Conservation (phyloP, 1,284 basidiomycete species). For the Trichosporon sp. region DNA sequence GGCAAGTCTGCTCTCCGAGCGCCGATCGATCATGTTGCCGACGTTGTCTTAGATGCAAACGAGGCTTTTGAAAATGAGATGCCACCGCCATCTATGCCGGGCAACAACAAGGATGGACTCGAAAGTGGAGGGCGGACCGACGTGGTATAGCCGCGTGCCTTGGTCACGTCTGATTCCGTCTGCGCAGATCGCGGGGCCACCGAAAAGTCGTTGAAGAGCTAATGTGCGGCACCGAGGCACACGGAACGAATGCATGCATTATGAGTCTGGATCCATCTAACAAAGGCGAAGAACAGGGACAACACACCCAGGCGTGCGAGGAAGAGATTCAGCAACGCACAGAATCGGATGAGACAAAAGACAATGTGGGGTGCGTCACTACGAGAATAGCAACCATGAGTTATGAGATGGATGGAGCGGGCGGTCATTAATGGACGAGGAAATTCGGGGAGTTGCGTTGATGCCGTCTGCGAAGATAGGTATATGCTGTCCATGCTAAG, state of each 20-base stretch:
- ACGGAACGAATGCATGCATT: constrained; percentile 1
- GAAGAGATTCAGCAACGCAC: neutral
- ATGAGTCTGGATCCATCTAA: neutral
- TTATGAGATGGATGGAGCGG: neutral
- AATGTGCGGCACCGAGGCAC: neutral
- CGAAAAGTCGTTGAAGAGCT: neutral
- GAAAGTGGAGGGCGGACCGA: neutral
- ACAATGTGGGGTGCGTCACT: neutral
- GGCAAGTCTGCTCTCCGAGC: neutral
- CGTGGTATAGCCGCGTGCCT: neutral
- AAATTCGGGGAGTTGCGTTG: neutral
- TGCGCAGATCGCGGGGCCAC: too few relatives aligned
- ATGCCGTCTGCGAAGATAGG: neutral
- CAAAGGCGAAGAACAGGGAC: neutral
- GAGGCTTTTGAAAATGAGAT: too few relatives aligned
- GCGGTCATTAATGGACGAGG: neutral
- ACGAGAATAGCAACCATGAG: neutral
- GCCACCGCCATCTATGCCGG: neutral
- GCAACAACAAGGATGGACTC: neutral
- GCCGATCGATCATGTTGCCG: neutral
- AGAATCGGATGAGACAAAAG: neutral
- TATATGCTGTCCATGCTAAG: constrained; percentile 1
- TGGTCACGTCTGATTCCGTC: neutral
- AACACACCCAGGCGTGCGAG: neutral
- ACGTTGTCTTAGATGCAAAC: too few relatives aligned